Base-by-base conservation (phyloP, 1,284 basidiomycete genomes). In the Rhodotorula sp. region DNA sequence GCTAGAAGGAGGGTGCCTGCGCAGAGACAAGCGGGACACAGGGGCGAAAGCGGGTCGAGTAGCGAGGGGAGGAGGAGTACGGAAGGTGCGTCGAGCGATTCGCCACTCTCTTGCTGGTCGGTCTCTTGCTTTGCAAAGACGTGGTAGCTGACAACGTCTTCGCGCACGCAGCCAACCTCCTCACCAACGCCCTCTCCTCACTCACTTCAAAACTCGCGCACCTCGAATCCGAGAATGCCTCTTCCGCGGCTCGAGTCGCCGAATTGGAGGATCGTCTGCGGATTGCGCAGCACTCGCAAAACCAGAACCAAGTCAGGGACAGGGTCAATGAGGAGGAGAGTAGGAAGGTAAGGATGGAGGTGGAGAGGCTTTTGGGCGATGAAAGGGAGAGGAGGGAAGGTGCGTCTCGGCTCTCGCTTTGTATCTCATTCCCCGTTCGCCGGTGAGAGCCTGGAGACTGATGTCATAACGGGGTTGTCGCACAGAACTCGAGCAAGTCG, bases 171-270 rank as follows among this genome's bases (percentile, higher is more conserved):
- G 73, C 64, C 30, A 64, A 67, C 52, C 52, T 62, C 46, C 57
- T 66, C 50, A 34, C 64, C 13, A 40, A 44, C 6, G 69, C 64
- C 2, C 59, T 74, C 52, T 24, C 57, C 10, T 28, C 59, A 6
- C 48, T 72, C 13, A 62, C 53, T 2, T 4, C 34, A 13, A 63
- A 64, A 30, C 67, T 77, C 20, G 64, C 70, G 8, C 13, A 31
- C 4, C 68, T 77, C 31, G 76, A 77, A 53, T 51, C 56, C 9
- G 73, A 77, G 55, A 77, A 77, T 60, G 67, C 70, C 28, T 16
- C 54, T 15, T 74, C 72, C 2, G 62, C 68, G 18, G 62, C 58
- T 4, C 62, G 73, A 4, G 76, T 77, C 18, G 57, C 62, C n/a
- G 74, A 77, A 34, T 57, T 77, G 47, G 74, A 76, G 46, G 62